Evolutionary conservation across 208 protist genomes (phyloP).

Genomic region (Trypanosoma vivax): DNA sequence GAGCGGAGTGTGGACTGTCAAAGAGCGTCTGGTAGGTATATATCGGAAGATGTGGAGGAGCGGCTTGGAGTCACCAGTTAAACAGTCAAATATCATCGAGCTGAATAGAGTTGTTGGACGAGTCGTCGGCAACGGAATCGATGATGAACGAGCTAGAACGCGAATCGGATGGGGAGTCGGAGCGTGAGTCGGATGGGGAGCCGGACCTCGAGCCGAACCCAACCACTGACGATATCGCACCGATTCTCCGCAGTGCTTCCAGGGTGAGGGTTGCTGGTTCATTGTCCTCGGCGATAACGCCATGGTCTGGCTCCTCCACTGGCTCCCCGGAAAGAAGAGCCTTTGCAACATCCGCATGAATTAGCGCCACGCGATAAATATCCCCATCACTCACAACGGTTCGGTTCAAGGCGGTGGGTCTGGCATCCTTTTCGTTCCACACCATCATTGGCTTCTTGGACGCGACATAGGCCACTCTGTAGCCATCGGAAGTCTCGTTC

Average conservation of each 20-base stretch:
- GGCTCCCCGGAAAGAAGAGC: background rate
- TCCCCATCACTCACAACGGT: conserved; percentile 22
- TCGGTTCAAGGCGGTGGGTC: background rate
- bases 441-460: conserved; percentile 12
- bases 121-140: no score
- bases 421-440: background rate
- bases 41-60: no score
- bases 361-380: conserved; percentile 29
- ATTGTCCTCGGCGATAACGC: background rate
- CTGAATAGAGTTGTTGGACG: no score
- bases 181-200: no score
- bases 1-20: no score
- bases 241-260: background rate
- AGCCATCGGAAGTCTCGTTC: background rate
- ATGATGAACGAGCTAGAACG: no score
- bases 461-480: conserved; percentile 2
- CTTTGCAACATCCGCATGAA: conserved; percentile 9
- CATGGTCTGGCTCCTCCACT: background rate
- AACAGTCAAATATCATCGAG: no score
- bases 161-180: no score
- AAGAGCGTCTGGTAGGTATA: no score
- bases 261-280: background rate
- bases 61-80: no score
- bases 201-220: background rate
- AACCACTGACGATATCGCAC: background rate